A percentile compares a stretch with the other conserved stretches of the same genome.
phyloP scores from a whole-genome alignment of 805 yeast genomes.

The Suhomyces canberraensis region DNA sequence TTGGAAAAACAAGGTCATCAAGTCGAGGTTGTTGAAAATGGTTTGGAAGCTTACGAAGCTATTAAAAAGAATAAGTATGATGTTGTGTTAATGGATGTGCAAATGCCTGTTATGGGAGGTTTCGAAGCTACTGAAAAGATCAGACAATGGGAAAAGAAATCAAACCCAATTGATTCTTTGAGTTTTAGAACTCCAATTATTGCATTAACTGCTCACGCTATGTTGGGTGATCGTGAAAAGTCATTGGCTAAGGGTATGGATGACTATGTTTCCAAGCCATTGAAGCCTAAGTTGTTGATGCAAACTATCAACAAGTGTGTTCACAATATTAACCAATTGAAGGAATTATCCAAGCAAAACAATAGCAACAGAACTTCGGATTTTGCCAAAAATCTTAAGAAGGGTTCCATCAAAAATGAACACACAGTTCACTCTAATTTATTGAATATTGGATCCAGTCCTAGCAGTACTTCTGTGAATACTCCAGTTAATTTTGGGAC shows the following conservation, averaged over 20 bases:
- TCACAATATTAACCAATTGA: constrained; percentile 61
- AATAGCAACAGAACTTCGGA: constrained; percentile 43
- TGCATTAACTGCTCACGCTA: constrained; percentile 90
- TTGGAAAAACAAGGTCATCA: constrained; percentile 82
- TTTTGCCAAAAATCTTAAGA: constrained; percentile 45
- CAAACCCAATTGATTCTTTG: constrained; percentile 65
- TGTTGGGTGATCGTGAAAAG: constrained; percentile 88
- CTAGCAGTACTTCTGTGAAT: constrained; percentile 5
- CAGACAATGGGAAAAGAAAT: constrained; percentile 82
- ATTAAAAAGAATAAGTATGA: constrained; percentile 66
- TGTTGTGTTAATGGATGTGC: constrained; percentile 88
- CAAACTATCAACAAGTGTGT: constrained; percentile 85
- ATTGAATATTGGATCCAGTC: constrained; percentile 15
- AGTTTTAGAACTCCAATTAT: constrained; percentile 81
- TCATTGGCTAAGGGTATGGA: constrained; percentile 90
- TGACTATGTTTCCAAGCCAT: constrained; percentile 83
- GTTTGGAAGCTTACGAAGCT: constrained; percentile 77
- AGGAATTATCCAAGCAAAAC: constrained; percentile 50
- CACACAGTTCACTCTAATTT: constrained; percentile 11
- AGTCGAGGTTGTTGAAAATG: constrained; percentile 84
- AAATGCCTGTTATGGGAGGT: constrained; percentile 95
- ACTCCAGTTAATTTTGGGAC: constrained; percentile 1
- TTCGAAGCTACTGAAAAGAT: constrained; percentile 87
- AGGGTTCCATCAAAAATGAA: constrained; percentile 27
- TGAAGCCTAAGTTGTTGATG: constrained; percentile 76